These are phyloP conservation scores for Lepidium aucheri DNA, from an alignment of 345 rosid species.

Conservation along the genomic window DNA sequence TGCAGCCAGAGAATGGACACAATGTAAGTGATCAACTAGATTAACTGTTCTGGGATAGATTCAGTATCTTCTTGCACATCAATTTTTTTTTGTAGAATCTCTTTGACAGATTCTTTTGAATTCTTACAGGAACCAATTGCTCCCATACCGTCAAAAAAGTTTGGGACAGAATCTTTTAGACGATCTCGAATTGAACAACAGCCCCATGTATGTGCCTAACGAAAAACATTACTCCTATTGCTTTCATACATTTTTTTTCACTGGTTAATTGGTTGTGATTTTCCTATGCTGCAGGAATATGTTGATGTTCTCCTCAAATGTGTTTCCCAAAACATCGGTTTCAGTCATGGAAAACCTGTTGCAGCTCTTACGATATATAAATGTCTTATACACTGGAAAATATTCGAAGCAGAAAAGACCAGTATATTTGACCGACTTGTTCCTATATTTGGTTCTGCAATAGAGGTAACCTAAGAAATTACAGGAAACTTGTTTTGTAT, in stretches of 20 bases:
- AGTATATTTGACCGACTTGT: conserved; percentile 90
- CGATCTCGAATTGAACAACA: conserved; percentile 59
- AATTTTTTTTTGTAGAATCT: neutral
- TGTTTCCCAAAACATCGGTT: conserved; percentile 59
- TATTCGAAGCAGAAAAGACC: conserved; percentile 90
- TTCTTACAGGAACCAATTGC: conserved; percentile 45
- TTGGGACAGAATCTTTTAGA: conserved; percentile 51
- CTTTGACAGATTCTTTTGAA: conserved; percentile 4
- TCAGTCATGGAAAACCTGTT: conserved; percentile 72
- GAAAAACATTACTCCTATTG: neutral
- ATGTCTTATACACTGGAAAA: conserved; percentile 85
- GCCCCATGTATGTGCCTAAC: conserved; percentile 49
- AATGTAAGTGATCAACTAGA: conserved; percentile 43
- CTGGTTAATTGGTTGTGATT: conserved; percentile 24
- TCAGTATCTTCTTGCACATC: neutral
- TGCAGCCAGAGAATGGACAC: conserved; percentile 78
- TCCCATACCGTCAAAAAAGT: conserved; percentile 38
- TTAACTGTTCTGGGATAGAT: conserved; percentile 9
- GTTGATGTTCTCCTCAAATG: conserved; percentile 65
- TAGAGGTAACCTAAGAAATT: conserved; percentile 72
- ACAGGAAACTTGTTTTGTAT: conserved; percentile 20
- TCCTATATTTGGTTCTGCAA: conserved; percentile 82
- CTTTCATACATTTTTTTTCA: neutral
- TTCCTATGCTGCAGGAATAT: conserved; percentile 45
- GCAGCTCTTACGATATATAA: conserved; percentile 84